Evolutionary conservation across 2,329 filamentous ascomycete genomes (phyloP).

Genomic region (Tolypocladium album): DNA sequence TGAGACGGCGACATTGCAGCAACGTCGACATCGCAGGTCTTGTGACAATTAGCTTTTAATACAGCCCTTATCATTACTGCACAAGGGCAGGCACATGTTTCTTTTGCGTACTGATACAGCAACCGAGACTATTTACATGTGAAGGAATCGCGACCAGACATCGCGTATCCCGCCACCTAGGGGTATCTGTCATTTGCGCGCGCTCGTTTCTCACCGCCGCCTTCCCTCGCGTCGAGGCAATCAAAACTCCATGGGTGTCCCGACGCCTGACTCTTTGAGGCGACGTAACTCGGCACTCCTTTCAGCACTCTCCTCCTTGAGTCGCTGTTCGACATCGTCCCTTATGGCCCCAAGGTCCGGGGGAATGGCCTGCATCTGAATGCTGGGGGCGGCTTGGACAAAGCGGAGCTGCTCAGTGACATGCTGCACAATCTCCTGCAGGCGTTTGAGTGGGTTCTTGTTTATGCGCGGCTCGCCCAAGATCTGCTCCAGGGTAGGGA

Average conservation of each 20-base stretch:
- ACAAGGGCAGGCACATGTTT: not conserved
- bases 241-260: constrained; percentile 43
- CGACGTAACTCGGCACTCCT: constrained; percentile 42
- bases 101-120: not conserved
- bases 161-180: not conserved
- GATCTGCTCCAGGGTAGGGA: constrained; percentile 72
- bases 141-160: not conserved
- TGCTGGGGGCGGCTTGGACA: constrained; percentile 73
- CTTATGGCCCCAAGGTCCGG: constrained; percentile 61
- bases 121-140: not conserved
- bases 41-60: not conserved
- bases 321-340: constrained; percentile 56
- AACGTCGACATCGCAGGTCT: not conserved
- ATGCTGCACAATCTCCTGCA: constrained; percentile 65
- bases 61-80: not conserved
- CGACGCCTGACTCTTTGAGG: constrained; percentile 46
- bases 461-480: constrained; percentile 62
- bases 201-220: not conserved
- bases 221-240: not conserved
- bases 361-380: constrained; percentile 73
- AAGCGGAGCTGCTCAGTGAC: constrained; percentile 81
- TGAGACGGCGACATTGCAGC: not conserved
- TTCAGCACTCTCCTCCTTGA: constrained; percentile 55
- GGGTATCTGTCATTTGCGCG: not conserved
- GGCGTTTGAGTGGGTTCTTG: constrained; percentile 65